Evolutionary conservation across 176 grass and related monocot species (phyloP).

Genomic region (Aegilops umbellulata): DNA sequence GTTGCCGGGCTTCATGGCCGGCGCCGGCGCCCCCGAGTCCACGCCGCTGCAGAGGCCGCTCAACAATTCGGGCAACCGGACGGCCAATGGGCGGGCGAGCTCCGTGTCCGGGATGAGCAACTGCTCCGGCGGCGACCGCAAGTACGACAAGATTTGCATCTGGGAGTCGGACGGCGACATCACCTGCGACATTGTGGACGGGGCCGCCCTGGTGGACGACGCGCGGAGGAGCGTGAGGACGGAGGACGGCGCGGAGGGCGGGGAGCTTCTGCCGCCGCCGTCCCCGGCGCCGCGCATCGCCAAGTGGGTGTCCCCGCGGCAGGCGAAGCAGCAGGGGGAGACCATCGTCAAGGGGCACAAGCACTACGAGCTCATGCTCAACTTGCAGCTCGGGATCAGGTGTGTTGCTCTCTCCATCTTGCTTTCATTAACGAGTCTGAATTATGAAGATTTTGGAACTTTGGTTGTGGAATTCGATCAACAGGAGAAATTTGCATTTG

Average conservation of each 20-base stretch:
- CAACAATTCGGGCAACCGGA: slow-evolving; percentile 24
- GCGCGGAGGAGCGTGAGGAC: slow-evolving; percentile 24
- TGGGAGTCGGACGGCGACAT: slow-evolving; percentile 73
- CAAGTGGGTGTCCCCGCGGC: slow-evolving; percentile 54
- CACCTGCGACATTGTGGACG: slow-evolving; percentile 68
- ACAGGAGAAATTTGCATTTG: neutral
- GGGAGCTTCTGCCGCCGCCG: slow-evolving; percentile 4
- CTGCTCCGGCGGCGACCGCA: slow-evolving; percentile 50
- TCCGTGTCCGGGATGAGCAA: slow-evolving; percentile 49
- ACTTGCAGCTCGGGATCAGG: slow-evolving; percentile 98
- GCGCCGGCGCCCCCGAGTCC: neutral
- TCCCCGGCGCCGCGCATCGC: slow-evolving; percentile 33
- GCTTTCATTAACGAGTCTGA: neutral
- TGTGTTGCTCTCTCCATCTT: neutral
- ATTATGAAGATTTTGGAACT: neutral
- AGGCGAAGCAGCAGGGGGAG: slow-evolving; percentile 70
- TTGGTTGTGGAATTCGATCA: neutral
- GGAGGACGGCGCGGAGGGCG: slow-evolving; percentile 20
- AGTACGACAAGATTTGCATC: slow-evolving; percentile 70
- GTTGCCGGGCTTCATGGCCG: slow-evolving; percentile 44
- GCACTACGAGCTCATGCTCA: slow-evolving; percentile 95
- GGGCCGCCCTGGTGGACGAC: slow-evolving; percentile 31
- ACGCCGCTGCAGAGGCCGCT: slow-evolving; percentile 43
- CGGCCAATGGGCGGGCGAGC: slow-evolving; percentile 38
- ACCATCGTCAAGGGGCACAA: slow-evolving; percentile 88